phyloP scores from a whole-genome alignment of 495 filamentous ascomycete species.

The Neurospora sp. region DNA sequence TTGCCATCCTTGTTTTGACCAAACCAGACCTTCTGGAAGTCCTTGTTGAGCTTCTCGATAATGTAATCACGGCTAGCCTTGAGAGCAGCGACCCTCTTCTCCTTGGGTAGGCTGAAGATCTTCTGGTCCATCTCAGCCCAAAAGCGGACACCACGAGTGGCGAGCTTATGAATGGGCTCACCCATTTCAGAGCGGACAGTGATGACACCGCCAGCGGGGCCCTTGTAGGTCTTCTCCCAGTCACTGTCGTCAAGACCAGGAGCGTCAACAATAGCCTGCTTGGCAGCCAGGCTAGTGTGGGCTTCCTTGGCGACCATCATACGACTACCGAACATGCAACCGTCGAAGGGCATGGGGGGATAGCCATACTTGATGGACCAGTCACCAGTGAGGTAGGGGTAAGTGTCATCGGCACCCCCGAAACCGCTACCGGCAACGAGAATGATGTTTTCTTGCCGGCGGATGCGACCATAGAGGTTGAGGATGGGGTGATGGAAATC shows the following conservation, averaged over 20 bases:
- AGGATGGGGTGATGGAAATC: slow-evolving; percentile 91
- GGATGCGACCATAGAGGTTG: slow-evolving; percentile 80
- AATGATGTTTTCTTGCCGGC: slow-evolving; percentile 74
- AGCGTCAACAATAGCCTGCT: slow-evolving; percentile 90
- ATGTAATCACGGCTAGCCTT: slow-evolving; percentile 91
- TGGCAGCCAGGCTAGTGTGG: slow-evolving; percentile 84
- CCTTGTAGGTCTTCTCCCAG: slow-evolving; percentile 97
- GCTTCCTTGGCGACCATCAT: slow-evolving; percentile 95
- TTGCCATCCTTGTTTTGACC: slow-evolving; percentile 75
- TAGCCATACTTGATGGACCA: slow-evolving; percentile 84
- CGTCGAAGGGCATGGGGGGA: slow-evolving; percentile 90
- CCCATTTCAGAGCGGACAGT: slow-evolving; percentile 99
- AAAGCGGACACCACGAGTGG: slow-evolving; percentile 86
- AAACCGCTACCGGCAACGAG: slow-evolving; percentile 89
- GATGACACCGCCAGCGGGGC: slow-evolving; percentile 82
- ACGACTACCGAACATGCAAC: slow-evolving; percentile 79
- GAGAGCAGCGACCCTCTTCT: slow-evolving; percentile 82
- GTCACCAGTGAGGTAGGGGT: slow-evolving; percentile 80
- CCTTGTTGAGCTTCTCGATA: slow-evolving; percentile 94
- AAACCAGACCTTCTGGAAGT: slow-evolving; percentile 99
- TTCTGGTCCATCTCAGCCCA: slow-evolving; percentile 98
- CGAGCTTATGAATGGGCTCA: slow-evolving; percentile 96
- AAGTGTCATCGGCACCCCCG: slow-evolving; percentile 82
- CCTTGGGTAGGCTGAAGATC: slow-evolving; percentile 93
- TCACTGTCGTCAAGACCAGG: slow-evolving; percentile 76